Percentiles rank a stretch among this genome's conserved stretches.
These are phyloP conservation scores for Kodamaea plutei DNA, from an alignment of 1,139 yeast species.

Conservation along the genomic window DNA sequence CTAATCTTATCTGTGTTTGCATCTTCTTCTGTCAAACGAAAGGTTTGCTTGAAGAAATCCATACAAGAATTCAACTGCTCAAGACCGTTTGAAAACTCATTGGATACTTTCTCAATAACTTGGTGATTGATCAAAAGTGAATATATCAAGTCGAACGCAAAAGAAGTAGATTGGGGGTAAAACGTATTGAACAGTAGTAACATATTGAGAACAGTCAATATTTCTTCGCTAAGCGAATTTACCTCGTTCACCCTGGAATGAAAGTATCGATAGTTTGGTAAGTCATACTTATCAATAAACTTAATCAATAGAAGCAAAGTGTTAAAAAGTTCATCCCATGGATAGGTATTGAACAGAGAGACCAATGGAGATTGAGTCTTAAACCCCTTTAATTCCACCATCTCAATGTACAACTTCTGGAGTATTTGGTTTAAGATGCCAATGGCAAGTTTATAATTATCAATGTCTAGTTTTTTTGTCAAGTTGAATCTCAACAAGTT, in stretches of 20 bases:
- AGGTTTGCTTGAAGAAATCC: slow-evolving; percentile 15
- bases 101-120: slow-evolving; percentile 14
- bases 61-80: slow-evolving; percentile 19
- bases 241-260: slow-evolving; percentile 14
- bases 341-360: slow-evolving; percentile 15
- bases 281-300: slow-evolving; percentile 23
- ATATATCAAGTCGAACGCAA: slow-evolving; percentile 23
- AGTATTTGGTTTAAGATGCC: slow-evolving; percentile 23
- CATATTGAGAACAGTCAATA: slow-evolving; percentile 22
- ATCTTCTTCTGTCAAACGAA: slow-evolving; percentile 16
- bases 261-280: slow-evolving; percentile 15
- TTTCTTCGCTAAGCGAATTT: slow-evolving; percentile 23
- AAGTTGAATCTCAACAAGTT: slow-evolving; percentile 37
- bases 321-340: slow-evolving; percentile 29
- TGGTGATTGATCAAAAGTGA: slow-evolving; percentile 31
- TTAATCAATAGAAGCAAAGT: slow-evolving; percentile 24
- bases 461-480: slow-evolving; percentile 31
- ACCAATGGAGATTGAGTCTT: not conserved
- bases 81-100: slow-evolving; percentile 11
- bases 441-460: slow-evolving; percentile 26
- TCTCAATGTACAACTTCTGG: slow-evolving; percentile 10
- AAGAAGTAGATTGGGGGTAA: not conserved
- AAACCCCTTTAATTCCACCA: not conserved
- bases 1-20: slow-evolving; percentile 13
- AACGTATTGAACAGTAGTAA: slow-evolving; percentile 12